These are phyloP conservation scores for Rhizopogon rudus DNA, from an alignment of 768 basidiomycete genomes.

Conservation along the genomic window DNA sequence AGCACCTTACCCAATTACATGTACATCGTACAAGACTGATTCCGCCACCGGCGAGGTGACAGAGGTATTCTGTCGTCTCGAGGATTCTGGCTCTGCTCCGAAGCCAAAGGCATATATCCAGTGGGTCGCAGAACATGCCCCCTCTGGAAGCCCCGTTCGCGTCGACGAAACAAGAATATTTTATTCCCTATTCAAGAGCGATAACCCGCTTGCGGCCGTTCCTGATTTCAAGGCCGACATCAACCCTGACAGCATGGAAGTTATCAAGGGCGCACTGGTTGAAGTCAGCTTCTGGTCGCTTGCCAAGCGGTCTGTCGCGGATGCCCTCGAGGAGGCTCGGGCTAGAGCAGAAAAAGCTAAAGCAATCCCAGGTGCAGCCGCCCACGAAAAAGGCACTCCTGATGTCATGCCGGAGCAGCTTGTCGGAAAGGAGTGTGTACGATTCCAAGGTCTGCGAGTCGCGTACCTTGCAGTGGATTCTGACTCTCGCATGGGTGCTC, in stretches of 20 bases:
- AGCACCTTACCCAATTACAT: slow-evolving; percentile 88
- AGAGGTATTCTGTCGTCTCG: slow-evolving; percentile 76
- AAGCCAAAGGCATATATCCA: slow-evolving; percentile 96
- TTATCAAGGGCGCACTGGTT: slow-evolving; percentile 75
- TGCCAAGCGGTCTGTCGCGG: slow-evolving; percentile 58
- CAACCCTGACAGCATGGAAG: slow-evolving; percentile 74
- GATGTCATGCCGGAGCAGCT: slow-evolving; percentile 70
- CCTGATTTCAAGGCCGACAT: slow-evolving; percentile 83
- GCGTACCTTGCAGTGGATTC: slow-evolving; percentile 94
- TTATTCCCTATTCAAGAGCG: slow-evolving; percentile 90
- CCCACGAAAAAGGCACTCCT: slow-evolving; percentile 52
- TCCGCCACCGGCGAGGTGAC: slow-evolving; percentile 63
- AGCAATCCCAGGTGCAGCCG: slow-evolving; percentile 32
- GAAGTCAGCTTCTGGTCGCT: slow-evolving; percentile 89
- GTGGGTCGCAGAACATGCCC: slow-evolving; percentile 87
- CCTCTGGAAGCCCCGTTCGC: slow-evolving; percentile 74
- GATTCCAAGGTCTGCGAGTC: slow-evolving; percentile 95
- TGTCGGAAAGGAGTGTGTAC: slow-evolving; percentile 85
- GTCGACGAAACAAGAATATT: slow-evolving; percentile 92
- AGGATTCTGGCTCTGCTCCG: slow-evolving; percentile 57
- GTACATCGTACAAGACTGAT: slow-evolving; percentile 83
- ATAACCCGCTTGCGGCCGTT: slow-evolving; percentile 65
- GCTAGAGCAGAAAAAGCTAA: slow-evolving; percentile 58
- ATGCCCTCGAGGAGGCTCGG: slow-evolving; percentile 63
- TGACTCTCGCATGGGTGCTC: slow-evolving; percentile 64